Evolutionary conservation across 1,284 basidiomycete species (phyloP).

Genomic region (Papiliotrema fonsecae): DNA sequence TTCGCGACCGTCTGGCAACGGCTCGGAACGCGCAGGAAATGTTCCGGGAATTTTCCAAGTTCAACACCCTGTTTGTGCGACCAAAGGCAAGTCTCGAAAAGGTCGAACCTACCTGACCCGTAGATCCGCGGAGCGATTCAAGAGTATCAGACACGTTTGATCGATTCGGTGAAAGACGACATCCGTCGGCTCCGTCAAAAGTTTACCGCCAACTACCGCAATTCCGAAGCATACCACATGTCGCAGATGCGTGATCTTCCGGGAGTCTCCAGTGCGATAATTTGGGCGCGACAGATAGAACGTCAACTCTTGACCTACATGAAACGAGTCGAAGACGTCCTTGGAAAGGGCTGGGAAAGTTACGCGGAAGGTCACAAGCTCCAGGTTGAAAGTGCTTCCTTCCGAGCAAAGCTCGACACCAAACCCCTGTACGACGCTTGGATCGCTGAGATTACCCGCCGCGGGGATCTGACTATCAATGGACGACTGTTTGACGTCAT

Average conservation of each 20-base stretch:
- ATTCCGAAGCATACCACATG: slow-evolving; percentile 96
- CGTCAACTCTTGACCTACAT: slow-evolving; percentile 93
- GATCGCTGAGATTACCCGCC: slow-evolving; percentile 88
- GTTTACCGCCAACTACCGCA: slow-evolving; percentile 92
- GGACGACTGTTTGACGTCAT: slow-evolving; percentile 97
- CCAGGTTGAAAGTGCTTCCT: slow-evolving; percentile 82
- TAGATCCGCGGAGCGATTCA: slow-evolving; percentile 94
- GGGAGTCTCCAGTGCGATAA: slow-evolving; percentile 93
- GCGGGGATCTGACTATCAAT: slow-evolving; percentile 72
- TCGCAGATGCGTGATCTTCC: slow-evolving; percentile 96
- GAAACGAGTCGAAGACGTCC: slow-evolving; percentile 98
- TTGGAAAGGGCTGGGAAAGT: slow-evolving; percentile 96
- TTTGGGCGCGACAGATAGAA: slow-evolving; percentile 98
- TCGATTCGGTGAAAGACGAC: slow-evolving; percentile 96
- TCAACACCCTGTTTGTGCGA: slow-evolving; percentile 94
- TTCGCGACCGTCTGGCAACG: slow-evolving; percentile 89
- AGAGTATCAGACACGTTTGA: slow-evolving; percentile 97
- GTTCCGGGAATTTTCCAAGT: slow-evolving; percentile 98
- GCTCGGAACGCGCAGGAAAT: slow-evolving; percentile 97
- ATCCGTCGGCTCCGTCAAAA: slow-evolving; percentile 94
- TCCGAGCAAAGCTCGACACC: slow-evolving; percentile 94
- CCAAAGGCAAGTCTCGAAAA: slow-evolving; percentile 68
- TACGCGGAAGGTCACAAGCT: slow-evolving; percentile 99
- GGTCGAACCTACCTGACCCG: background rate
- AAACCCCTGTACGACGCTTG: slow-evolving; percentile 92